Evolutionary conservation across 192 early-diverging fungal species (phyloP).

Genomic region (Paraglomus brasilianum): DNA sequence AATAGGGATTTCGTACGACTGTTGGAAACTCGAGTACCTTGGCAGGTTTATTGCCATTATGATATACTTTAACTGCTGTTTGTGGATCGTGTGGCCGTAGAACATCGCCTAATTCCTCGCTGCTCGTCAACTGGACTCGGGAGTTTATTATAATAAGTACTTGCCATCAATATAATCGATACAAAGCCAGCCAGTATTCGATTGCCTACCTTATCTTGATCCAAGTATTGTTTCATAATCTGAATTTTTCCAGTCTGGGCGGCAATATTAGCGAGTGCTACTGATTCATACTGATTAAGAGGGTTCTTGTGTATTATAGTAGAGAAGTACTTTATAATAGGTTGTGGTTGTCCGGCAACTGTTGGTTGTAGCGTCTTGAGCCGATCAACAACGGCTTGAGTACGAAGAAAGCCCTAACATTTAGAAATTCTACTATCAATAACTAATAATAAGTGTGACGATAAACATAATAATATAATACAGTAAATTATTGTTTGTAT

Average conservation of each 20-base stretch:
- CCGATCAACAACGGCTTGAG: conserved; percentile 89
- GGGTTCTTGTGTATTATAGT: conserved; percentile 91
- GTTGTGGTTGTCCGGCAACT: conserved; percentile 76
- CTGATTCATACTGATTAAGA: conserved; percentile 92
- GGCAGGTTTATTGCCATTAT: conserved; percentile 88
- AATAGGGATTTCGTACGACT: not conserved
- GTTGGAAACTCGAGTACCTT: conserved; percentile 56
- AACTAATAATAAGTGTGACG: not conserved
- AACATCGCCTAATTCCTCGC: conserved; percentile 97
- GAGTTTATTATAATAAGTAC: not conserved
- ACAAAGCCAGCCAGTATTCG: not conserved
- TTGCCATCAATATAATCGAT: conserved; percentile 1
- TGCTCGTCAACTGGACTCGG: conserved; percentile 75
- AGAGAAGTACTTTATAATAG: conserved; percentile 97
- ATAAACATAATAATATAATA: conserved; percentile 14
- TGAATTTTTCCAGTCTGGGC: conserved; percentile 88
- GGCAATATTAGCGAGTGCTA: conserved; percentile 91
- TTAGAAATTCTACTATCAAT: not conserved
- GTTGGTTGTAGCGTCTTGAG: conserved; percentile 80
- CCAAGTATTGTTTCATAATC: conserved; percentile 96
- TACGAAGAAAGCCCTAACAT: conserved; percentile 85
- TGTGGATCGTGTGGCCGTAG: conserved; percentile 88
- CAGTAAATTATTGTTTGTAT: not conserved
- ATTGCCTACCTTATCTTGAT: conserved; percentile 83
- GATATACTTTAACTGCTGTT: conserved; percentile 92